Base-by-base conservation (phyloP, 1,139 yeast species). In the Debaryomyces singareniensis region DNA sequence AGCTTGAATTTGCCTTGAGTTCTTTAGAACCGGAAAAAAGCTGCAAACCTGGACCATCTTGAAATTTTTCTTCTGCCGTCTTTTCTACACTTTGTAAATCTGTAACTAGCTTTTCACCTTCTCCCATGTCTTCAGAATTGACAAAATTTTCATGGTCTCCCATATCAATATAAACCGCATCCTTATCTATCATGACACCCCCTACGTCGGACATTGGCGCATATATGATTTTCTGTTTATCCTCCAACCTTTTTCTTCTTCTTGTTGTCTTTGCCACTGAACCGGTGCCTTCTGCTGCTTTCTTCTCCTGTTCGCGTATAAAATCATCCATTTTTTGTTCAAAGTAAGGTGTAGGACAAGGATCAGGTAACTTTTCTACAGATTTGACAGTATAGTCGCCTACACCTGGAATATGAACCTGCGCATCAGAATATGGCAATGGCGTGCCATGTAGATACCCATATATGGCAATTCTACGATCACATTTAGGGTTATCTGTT, bases 141-240 rank as follows among this genome's bases (percentile, higher is more conserved):
- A 71, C 76, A 51, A 83, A 83, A 42, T 55, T 61, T 51, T 62
- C 76, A 39, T 53, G 58, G 45, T 41, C 67, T 3, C 96, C 96
- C 28, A 89, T 80, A 50, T 93, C 96, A 39, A 93, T 86, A 48
- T 89, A 74, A 2, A 93, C 98, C 3, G 98, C 96, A 63, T 93
- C 98, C 51, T 82, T 89, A 59, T 93, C 99, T 38, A 93, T 87
- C 39, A 91, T 67, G 21, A 93, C 94, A 50, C 99, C 99, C 33
- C 97, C 97, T 15, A 91, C 96, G 57, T 93, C 97, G 29, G 96
- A 85, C 98, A 93, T 91, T 32, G 99, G 99, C 0, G 98, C 99
- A 53, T 93, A 93, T 2, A 93, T 87, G 42, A 87, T 78, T 55
- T 89, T 91, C 52, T 85, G 94, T 45, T 82, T 85, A 51, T 93